Conservation (phyloP, 371 early-diverging fungal species). For the Mucor lusitanicus region DNA sequence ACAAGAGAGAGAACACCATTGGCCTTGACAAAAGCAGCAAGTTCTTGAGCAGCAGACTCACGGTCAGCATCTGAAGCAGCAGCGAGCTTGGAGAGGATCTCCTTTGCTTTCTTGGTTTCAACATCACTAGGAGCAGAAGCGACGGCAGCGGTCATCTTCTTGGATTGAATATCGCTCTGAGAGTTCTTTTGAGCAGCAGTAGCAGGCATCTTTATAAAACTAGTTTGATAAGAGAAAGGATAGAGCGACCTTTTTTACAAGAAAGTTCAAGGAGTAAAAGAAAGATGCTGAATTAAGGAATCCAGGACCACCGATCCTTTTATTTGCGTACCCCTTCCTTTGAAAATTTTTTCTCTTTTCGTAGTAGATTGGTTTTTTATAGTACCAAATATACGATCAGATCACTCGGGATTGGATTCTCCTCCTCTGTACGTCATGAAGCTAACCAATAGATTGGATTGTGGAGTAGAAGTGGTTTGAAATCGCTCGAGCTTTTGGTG, state of each 20-base stretch:
- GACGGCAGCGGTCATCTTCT: slow-evolving; percentile 36
- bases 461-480: background rate
- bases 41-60: slow-evolving; percentile 51
- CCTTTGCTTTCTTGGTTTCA: slow-evolving; percentile 41
- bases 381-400: background rate
- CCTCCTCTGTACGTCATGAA: background rate
- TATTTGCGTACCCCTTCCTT: background rate
- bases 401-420: background rate
- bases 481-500: background rate
- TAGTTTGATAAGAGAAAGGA: slow-evolving; percentile 2
- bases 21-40: slow-evolving; percentile 48
- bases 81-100: slow-evolving; percentile 44
- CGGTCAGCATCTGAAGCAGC: slow-evolving; percentile 61
- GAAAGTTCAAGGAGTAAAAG: background rate
- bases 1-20: slow-evolving; percentile 58
- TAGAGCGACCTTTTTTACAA: slow-evolving; percentile 7
- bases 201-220: slow-evolving; percentile 6
- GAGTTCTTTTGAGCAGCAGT: slow-evolving; percentile 19
- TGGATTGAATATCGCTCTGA: slow-evolving; percentile 40
- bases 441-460: background rate
- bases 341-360: slow-evolving; percentile 4
- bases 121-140: slow-evolving; percentile 21
- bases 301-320: background rate
- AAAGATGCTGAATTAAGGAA: background rate
- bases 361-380: background rate